Evolutionary conservation across 2,329 filamentous ascomycete species (phyloP).

Genomic region (Diplodia sapinea): DNA sequence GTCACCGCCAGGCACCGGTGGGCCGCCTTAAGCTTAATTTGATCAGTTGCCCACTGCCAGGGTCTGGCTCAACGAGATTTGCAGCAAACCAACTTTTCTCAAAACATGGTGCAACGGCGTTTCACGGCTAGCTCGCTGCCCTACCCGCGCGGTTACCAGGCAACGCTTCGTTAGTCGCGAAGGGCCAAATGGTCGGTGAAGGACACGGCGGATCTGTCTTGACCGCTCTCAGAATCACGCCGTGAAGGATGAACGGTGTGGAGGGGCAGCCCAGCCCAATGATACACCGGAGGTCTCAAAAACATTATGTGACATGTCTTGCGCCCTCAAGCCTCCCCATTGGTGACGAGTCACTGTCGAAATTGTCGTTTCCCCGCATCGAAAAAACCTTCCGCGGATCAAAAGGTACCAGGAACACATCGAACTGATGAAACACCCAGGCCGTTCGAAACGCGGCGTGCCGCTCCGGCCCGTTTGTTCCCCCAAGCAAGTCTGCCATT

Average conservation of each 20-base stretch:
- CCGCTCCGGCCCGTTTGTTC: conserved; percentile 10
- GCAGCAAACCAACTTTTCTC: conserved; percentile 13
- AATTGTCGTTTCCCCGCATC: background rate
- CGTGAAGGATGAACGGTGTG: conserved; percentile 4
- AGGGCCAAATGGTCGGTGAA: conserved; percentile 27
- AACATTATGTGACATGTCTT: conserved; percentile 5
- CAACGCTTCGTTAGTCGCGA: background rate
- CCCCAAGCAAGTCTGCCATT: background rate
- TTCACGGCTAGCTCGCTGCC: background rate
- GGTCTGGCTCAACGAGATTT: conserved; percentile 1
- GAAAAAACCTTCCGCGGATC: background rate
- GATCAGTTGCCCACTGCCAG: background rate
- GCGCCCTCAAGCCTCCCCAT: background rate
- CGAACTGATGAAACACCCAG: conserved; percentile 20
- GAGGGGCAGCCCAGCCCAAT: background rate
- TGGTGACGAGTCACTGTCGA: conserved; percentile 5
- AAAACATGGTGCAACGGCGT: background rate
- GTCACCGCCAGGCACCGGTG: conserved; percentile 24
- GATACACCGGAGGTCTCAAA: background rate
- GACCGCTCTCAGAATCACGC: conserved; percentile 7
- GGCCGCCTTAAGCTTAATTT: conserved; percentile 30
- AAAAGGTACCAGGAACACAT: background rate
- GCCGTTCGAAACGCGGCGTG: background rate
- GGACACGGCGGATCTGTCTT: background rate
- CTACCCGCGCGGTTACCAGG: conserved; percentile 6